A percentile compares a stretch with the other conserved stretches of the same genome.
Conservation (phyloP, 148 eudicot genomes). For the Persicaria maculosa region DNA sequence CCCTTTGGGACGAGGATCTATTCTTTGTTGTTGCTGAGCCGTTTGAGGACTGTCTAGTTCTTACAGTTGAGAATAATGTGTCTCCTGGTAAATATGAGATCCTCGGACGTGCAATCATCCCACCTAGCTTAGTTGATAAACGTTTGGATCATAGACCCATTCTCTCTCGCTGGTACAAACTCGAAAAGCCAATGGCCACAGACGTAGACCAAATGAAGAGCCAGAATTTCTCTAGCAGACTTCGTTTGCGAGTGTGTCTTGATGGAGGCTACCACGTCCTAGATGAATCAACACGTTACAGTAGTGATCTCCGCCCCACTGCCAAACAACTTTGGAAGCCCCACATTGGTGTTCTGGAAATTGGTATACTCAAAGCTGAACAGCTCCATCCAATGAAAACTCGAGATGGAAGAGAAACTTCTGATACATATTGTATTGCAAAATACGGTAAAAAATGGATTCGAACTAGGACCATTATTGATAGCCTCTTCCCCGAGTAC, state of each 20-base stretch:
- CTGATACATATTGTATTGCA: constrained; percentile 96
- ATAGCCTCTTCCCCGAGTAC: constrained; percentile 68
- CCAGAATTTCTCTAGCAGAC: constrained; percentile 71
- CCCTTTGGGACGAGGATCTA: constrained; percentile 95
- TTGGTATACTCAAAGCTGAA: constrained; percentile 71
- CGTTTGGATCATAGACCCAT: constrained; percentile 86
- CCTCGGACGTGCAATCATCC: constrained; percentile 70
- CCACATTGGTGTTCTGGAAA: constrained; percentile 77
- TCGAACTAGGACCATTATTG: constrained; percentile 81
- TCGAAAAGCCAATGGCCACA: constrained; percentile 74
- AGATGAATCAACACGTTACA: constrained; percentile 94
- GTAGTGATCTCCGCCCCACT: constrained; percentile 90
- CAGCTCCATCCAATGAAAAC: constrained; percentile 96
- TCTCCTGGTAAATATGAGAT: constrained; percentile 97
- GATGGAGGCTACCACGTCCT: constrained; percentile 99
- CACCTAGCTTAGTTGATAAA: constrained; percentile 58
- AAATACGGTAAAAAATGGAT: constrained; percentile 96
- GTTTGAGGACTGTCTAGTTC: constrained; percentile 78
- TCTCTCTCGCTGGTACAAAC: constrained; percentile 87
- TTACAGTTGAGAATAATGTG: constrained; percentile 89
- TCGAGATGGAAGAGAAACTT: constrained; percentile 76
- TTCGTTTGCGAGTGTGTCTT: constrained; percentile 82
- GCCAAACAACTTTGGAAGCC: constrained; percentile 94
- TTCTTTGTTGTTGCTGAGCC: constrained; percentile 91
- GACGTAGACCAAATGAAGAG: constrained; percentile 86